Conservation (phyloP, 2,329 filamentous ascomycete species). For the Diaporthe nobilis region DNA sequence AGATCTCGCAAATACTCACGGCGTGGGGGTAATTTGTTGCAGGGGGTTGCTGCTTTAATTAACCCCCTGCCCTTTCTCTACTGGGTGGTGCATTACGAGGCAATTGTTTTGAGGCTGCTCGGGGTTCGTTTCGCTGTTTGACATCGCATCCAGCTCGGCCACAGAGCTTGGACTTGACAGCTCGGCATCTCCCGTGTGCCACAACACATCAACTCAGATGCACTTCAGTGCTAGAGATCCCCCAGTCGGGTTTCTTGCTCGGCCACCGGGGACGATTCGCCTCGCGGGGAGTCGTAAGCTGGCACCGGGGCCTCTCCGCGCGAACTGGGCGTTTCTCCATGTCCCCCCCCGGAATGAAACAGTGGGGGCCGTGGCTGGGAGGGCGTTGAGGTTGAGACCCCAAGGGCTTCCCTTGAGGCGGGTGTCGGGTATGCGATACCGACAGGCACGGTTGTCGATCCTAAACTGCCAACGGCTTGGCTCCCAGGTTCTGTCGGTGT, state of each 20-base stretch:
- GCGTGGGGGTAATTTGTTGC: slow-evolving; percentile 7
- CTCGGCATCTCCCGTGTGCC: slow-evolving; percentile 27
- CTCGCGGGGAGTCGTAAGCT: slow-evolving; percentile 13
- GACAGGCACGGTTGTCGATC: slow-evolving; percentile 33
- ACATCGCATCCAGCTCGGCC: background rate
- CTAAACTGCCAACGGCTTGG: slow-evolving; percentile 33
- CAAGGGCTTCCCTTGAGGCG: slow-evolving; percentile 11
- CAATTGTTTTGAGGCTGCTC: slow-evolving; percentile 17
- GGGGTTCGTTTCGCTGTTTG: slow-evolving; percentile 5
- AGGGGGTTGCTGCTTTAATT: background rate
- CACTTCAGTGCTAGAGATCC: background rate
- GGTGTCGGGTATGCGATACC: slow-evolving; percentile 29
- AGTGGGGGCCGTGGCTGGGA: slow-evolving; percentile 24
- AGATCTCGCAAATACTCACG: slow-evolving; percentile 16
- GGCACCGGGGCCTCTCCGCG: slow-evolving; percentile 1
- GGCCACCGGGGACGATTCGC: slow-evolving; percentile 24
- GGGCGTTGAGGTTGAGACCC: slow-evolving; percentile 16
- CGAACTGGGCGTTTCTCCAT: background rate
- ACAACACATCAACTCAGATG: background rate
- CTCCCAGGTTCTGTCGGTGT: slow-evolving; percentile 22
- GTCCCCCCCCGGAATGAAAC: slow-evolving; percentile 5
- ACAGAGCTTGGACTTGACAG: background rate
- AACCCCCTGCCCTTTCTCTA: background rate
- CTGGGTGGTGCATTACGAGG: background rate
- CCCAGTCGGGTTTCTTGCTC: slow-evolving; percentile 28